Evolutionary conservation across 2,329 filamentous ascomycete species (phyloP), one percentile per base, ranked within the genome.

Genomic region (Fusarium annulatum): DNA sequence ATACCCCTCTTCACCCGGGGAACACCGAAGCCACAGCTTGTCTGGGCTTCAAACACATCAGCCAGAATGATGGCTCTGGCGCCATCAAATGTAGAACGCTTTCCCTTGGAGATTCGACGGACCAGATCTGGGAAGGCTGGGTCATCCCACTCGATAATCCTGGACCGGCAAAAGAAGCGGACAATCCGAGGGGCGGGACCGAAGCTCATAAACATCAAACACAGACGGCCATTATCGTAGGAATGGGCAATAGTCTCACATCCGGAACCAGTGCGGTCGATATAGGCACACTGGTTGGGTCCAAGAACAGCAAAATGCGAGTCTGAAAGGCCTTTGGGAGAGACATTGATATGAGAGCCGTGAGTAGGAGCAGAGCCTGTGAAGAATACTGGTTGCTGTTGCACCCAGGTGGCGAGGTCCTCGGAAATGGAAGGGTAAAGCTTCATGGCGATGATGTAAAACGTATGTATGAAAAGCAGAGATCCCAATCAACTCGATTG

Each of bases 201-300:
- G 71, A 92, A 93, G 28, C 88, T 90, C 79, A 88, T 92, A 82
- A 95, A 94, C 87, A 94, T 91, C 78, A 95, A 83, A 10, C 92
- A 94, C 23, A 93, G 87, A 21, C 93, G 88, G 36, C 91, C 92
- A 76, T 95, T 95, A 78, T 96, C 93, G 79, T 94, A 91, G 16
- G 94, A 82, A 77, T 95, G 93, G 9, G 89, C 86, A 68, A 95
- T 91, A 7, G 93, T 95, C 83, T 96, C 93, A 77, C 87, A 91
- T 30, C 93, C 93, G 38, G 91, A 93, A 36, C 93, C 93, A 3
- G 91, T 94, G 68, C 91, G 88, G 78, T 95, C 93, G 62, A 94
- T 85, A 78, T 95, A 95, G 33, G 89, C 91, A 64, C 87, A 88
- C n/a, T 85, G 84, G 69, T 87, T 91, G 36, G 88, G 85, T 14